Conservation (phyloP, 164 flowering plant species). For the Hamamelis virginiana region DNA sequence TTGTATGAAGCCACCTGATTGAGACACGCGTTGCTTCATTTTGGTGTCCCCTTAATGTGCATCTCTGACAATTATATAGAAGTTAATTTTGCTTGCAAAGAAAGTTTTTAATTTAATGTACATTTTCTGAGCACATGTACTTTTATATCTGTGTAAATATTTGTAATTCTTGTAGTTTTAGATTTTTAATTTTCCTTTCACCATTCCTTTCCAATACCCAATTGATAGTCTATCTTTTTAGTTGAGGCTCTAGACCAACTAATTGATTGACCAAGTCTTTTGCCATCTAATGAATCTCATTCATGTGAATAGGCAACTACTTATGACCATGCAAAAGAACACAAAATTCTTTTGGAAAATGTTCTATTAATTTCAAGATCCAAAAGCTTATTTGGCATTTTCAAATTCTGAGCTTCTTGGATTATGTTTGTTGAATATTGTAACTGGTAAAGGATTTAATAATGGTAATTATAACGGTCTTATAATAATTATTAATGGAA, state of each 20-base stretch:
- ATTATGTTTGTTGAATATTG: too few species aligned
- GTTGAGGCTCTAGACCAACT: not conserved
- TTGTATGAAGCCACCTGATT: not conserved
- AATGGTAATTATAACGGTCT: too few species aligned
- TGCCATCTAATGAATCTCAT: not conserved
- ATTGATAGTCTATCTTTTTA: not conserved
- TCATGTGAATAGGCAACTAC: not conserved
- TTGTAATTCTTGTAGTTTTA: not conserved
- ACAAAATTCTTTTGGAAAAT: too few species aligned
- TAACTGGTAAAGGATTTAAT: too few species aligned
- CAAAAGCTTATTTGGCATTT: too few species aligned
- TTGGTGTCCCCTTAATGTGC: too few species aligned
- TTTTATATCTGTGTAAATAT: not conserved
- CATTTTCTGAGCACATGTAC: not conserved
- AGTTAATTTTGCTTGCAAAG: too few species aligned
- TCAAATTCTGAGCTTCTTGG: too few species aligned
- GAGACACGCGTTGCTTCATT: too few species aligned
- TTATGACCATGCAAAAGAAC: not conserved
- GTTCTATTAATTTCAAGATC: too few species aligned
- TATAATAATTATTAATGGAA: too few species aligned
- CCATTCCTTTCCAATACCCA: not conserved
- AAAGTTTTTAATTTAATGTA: not conserved
- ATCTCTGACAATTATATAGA: not conserved
- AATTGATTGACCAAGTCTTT: not conserved
- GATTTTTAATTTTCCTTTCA: not conserved